phyloP scores from a whole-genome alignment of 768 basidiomycete genomes.

The Crucibulum laeve region DNA sequence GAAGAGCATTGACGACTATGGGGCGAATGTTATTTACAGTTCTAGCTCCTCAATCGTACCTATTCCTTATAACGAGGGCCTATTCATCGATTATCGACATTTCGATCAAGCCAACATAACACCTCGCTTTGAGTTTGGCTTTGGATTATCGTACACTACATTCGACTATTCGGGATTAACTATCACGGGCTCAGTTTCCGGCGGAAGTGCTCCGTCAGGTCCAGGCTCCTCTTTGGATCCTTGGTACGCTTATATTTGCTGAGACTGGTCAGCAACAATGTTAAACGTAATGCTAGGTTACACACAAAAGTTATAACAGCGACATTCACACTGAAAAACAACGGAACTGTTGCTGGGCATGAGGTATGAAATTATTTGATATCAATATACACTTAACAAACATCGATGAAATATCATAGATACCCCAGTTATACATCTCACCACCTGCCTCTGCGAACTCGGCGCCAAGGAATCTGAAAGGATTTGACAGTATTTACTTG shows the following conservation, averaged over 20 bases:
- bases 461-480: constrained; percentile 49
- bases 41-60: constrained; percentile 32
- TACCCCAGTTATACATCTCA: constrained; percentile 52
- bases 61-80: constrained; percentile 55
- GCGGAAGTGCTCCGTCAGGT: constrained; percentile 38
- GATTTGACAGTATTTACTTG: constrained; percentile 49
- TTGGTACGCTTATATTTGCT: constrained; percentile 25
- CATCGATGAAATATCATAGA: constrained; percentile 20
- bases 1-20: constrained; percentile 50
- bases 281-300: constrained; percentile 28
- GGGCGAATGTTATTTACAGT: constrained; percentile 41
- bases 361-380: constrained; percentile 34
- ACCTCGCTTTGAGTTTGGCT: constrained; percentile 49
- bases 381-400: not conserved
- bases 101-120: constrained; percentile 44
- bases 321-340: constrained; percentile 49
- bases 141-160: constrained; percentile 52
- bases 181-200: constrained; percentile 35
- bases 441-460: constrained; percentile 43
- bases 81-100: constrained; percentile 56
- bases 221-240: constrained; percentile 49
- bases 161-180: constrained; percentile 45
- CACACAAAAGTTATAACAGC: constrained; percentile 50
- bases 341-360: constrained; percentile 46
- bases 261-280: not conserved